phyloP scores from a whole-genome alignment of 2,329 filamentous ascomycete species.

The Talaromyces sp. region DNA sequence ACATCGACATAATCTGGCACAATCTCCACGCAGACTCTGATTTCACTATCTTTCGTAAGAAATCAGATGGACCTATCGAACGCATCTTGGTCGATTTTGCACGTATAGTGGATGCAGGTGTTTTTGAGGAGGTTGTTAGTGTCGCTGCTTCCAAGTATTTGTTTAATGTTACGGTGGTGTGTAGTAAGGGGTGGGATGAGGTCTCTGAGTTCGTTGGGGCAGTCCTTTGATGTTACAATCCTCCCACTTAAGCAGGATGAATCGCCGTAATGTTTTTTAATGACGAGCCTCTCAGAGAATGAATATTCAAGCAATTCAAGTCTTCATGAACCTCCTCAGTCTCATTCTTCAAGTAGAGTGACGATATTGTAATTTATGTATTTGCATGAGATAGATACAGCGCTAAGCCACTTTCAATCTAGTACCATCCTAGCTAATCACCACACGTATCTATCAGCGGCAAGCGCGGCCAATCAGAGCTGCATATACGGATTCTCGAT shows the following conservation, averaged over 20 bases:
- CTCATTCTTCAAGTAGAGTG: background rate
- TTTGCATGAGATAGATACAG: background rate
- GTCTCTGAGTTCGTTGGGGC: background rate
- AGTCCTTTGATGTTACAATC: background rate
- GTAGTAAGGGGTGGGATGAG: constrained; percentile 4
- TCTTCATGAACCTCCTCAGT: background rate
- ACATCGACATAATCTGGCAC: constrained; percentile 10
- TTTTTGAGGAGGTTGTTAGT: constrained; percentile 8
- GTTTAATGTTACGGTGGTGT: constrained; percentile 1
- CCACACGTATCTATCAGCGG: background rate
- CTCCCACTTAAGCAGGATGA: background rate
- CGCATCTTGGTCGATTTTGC: constrained; percentile 7
- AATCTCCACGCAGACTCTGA: constrained; percentile 4
- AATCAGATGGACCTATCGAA: constrained; percentile 7
- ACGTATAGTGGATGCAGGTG: background rate
- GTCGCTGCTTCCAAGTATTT: background rate
- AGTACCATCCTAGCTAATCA: background rate
- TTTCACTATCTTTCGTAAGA: constrained; percentile 2
- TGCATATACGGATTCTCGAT: background rate
- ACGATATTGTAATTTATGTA: background rate
- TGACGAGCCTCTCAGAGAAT: background rate
- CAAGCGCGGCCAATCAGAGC: constrained; percentile 3
- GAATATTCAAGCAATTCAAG: background rate
- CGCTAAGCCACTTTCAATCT: background rate
- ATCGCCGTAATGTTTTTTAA: background rate